Base-by-base conservation (phyloP, 2,329 filamentous ascomycete genomes). In the Diplocarpon rosae region DNA sequence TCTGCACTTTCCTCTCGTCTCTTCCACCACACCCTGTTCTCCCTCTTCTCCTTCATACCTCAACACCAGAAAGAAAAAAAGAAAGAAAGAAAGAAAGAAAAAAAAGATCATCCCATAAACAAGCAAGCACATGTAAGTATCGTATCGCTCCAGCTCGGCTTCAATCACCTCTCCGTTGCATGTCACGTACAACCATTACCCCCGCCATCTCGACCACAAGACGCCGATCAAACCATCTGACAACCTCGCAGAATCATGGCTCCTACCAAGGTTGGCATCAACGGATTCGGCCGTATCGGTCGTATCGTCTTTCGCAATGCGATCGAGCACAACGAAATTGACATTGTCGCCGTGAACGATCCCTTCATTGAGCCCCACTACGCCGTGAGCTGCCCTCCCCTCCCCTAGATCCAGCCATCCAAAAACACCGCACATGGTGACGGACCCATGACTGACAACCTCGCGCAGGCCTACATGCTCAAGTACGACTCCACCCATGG, bases 231-330 rank as follows among this genome's bases (percentile, higher is more conserved):
- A 32, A 34, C 34, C 15, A 43, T 47, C 45, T 54, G 50, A 52
- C 49, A 34, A 20, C 32, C 13, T 38, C 24, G 32, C 59, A 61
- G 56, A 60, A 73, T 62, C 54, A 76, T 75, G 70, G 63, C 65
- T 66, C 60, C 57, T 40, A 67, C 74, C 67, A 78, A 93, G 80
- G 86, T 93, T 67, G 88, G 88, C 70, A 95, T 95, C 83, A 96
- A 95, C 84, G 90, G 92, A 71, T 98, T 98, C 78, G 92, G 92
- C 75, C 89, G 92, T 72, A 98, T 98, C 72, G 92, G 92, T 65
- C 85, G 92, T 70, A 95, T 98, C 69, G 83, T 96, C 76, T 92
- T 96, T 85, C 87, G 90, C 75, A 96, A 95, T 76, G 86, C 90
- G 63, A 68, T 93, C 66, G 83, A 93, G 80, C 84, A 90, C 73